Evolutionary conservation across 768 basidiomycete species (phyloP), one percentile per base, ranked within the genome.

Genomic region (Lanmaoa pseudosensibilis): DNA sequence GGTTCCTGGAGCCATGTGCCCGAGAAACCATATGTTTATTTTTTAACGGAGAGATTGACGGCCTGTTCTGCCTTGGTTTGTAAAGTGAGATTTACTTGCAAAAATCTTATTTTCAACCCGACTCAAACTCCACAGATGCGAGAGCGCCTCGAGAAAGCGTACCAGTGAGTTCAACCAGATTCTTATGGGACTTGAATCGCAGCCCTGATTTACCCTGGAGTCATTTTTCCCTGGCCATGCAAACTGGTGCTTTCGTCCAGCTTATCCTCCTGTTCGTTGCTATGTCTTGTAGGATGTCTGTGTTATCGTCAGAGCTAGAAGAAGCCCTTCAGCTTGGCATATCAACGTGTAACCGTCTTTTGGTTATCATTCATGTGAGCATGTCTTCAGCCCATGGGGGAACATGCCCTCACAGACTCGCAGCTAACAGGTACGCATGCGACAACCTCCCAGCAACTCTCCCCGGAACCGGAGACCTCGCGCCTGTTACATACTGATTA

Each of bases 181-280:
- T 12, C 13, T 45, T 38, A 1, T 36, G 8, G 5, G 4, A 32
- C 19, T 37, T 53, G 36, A 10, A 51, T 6, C 25, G n/a, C n/a
- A 15, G 19, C 15, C 37, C 48, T 51, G 38, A 38, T 52, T 19
- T 47, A 38, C 25, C 34, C 43, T 47, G 9, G 58, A 92, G 90
- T 44, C 80, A 80, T 30, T 83, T 90, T 56, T 72, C 76, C 30
- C 74, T 85, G 25, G 80, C 82, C 34, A 81, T 92, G 77, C 87
- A 87, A 66, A 80, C 83, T 1, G 88, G 86, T 18, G 85, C 88
- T 18, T 93, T 93, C 64, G 74, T 88, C 13, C 86, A 87, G 58
- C 66, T 89, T 16, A 70, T 86, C n/a, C 65, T 93, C 45, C 74
- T 82, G 5, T 75, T 92, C 40, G 74, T 77, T 23, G 87, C 84